These are phyloP conservation scores for Thecaphora thlaspeos DNA, from an alignment of 1,284 basidiomycete species.

Conservation along the genomic window DNA sequence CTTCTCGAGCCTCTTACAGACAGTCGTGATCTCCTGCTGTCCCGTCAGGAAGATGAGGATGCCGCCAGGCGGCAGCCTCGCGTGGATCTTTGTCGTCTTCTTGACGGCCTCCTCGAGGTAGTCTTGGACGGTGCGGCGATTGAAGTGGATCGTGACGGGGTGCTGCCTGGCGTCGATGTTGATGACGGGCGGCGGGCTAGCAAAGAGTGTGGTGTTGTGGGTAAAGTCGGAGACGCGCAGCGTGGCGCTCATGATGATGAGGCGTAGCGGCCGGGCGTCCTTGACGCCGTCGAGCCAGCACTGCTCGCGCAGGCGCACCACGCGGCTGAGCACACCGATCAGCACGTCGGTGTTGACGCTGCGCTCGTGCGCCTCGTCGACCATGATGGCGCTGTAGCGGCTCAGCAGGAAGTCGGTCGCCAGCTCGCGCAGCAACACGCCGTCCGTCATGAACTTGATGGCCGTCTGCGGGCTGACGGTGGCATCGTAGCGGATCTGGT, in stretches of 20 bases:
- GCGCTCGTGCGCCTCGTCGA: slow-evolving; percentile 97
- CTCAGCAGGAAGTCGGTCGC: slow-evolving; percentile 83
- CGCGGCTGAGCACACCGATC: slow-evolving; percentile 89
- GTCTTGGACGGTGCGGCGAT: slow-evolving; percentile 77
- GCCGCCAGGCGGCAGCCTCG: slow-evolving; percentile 70
- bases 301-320: slow-evolving; percentile 74
- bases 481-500: slow-evolving; percentile 96
- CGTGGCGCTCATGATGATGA: slow-evolving; percentile 99
- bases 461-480: slow-evolving; percentile 83
- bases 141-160: slow-evolving; percentile 93
- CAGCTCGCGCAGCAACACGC: slow-evolving; percentile 89
- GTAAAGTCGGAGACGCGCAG: slow-evolving; percentile 91
- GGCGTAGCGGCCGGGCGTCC: slow-evolving; percentile 71
- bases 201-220: slow-evolving; percentile 79
- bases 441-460: slow-evolving; percentile 99
- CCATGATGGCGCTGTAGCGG: slow-evolving; percentile 82
- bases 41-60: slow-evolving; percentile 75
- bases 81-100: slow-evolving; percentile 79
- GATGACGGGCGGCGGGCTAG: slow-evolving; percentile 81
- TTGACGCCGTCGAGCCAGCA: slow-evolving; percentile 45
- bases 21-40: slow-evolving; percentile 71
- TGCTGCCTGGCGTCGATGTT: slow-evolving; percentile 87
- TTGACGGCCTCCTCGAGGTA: slow-evolving; percentile 87
- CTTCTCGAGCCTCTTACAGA: slow-evolving; percentile 72
- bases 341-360: slow-evolving; percentile 98